Percentiles rank a stretch among this genome's conserved stretches.
These are phyloP conservation scores for Hypoxylon cercidicola DNA, from an alignment of 495 filamentous ascomycete species.

Conservation along the genomic window DNA sequence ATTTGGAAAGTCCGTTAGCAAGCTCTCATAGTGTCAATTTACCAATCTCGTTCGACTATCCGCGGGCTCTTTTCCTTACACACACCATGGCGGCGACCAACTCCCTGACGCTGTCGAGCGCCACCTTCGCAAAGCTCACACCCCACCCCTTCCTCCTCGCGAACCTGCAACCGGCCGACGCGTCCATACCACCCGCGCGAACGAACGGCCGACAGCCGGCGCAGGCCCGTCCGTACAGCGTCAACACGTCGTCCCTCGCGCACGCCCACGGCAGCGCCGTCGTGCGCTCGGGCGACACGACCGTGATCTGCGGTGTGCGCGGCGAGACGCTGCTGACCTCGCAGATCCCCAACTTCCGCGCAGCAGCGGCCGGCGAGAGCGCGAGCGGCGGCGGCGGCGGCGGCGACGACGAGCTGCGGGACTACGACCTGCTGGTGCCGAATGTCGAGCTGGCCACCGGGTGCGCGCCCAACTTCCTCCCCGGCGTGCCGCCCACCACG, in stretches of 20 bases:
- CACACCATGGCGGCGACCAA: constrained; percentile 41
- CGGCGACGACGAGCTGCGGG: constrained; percentile 54
- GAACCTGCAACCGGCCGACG: constrained; percentile 73
- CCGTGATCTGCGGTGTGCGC: constrained; percentile 89
- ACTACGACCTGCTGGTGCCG: constrained; percentile 83
- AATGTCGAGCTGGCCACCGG: constrained; percentile 93
- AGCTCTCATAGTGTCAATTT: not conserved
- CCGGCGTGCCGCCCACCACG: constrained; percentile 80
- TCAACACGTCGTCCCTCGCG: constrained; percentile 82
- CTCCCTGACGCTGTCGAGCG: constrained; percentile 75
- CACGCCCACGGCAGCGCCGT: constrained; percentile 91
- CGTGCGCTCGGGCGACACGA: constrained; percentile 86
- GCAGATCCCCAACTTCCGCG: constrained; percentile 73
- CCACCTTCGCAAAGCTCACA: constrained; percentile 88
- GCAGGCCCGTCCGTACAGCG: constrained; percentile 72
- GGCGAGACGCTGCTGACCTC: constrained; percentile 82
- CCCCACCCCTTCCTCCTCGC: constrained; percentile 90
- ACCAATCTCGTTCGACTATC: not conserved
- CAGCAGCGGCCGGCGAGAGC: constrained; percentile 28
- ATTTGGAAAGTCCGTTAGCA: constrained; percentile 13
- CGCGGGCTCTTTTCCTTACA: not conserved
- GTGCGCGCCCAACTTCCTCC: constrained; percentile 84
- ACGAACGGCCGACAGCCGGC: constrained; percentile 80
- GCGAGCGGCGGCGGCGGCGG: no score
- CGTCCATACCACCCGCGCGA: constrained; percentile 67